Evolutionary conservation across 306 rosid genomes (phyloP).

Genomic region (Clitoria ternatea): DNA sequence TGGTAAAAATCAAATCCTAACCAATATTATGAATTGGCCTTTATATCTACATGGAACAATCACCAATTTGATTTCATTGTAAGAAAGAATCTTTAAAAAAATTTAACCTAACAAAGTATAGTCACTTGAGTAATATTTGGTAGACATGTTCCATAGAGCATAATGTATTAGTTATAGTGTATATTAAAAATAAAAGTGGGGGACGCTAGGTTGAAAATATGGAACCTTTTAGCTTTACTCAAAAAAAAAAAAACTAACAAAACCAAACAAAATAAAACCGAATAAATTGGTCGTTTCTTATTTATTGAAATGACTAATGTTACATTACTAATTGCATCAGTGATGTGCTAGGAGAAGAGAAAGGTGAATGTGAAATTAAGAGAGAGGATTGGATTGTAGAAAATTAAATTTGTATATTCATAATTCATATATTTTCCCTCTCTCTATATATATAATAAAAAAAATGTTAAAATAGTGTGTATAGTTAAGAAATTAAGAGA

Average conservation of each 20-base stretch:
- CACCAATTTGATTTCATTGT: neutral
- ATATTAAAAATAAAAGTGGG: neutral
- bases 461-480: too few relatives aligned
- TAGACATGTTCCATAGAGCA: neutral
- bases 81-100: neutral
- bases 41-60: neutral
- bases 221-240: neutral
- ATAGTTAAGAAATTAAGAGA: too few relatives aligned
- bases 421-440: too few relatives aligned
- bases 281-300: neutral
- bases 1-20: slow-evolving; percentile 23
- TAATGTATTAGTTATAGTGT: too few relatives aligned
- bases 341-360: too few relatives aligned
- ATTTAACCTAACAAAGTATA: neutral
- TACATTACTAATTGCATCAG: neutral
- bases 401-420: too few relatives aligned
- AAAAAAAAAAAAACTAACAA: too few relatives aligned
- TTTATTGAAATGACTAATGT: neutral
- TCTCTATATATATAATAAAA: too few relatives aligned
- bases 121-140: neutral
- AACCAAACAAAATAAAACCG: neutral
- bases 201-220: neutral
- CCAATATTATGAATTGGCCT: neutral
- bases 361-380: too few relatives aligned
- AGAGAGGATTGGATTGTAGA: too few relatives aligned